Conservation (phyloP, 1,139 yeast species). For the Kazachstania sp. region DNA sequence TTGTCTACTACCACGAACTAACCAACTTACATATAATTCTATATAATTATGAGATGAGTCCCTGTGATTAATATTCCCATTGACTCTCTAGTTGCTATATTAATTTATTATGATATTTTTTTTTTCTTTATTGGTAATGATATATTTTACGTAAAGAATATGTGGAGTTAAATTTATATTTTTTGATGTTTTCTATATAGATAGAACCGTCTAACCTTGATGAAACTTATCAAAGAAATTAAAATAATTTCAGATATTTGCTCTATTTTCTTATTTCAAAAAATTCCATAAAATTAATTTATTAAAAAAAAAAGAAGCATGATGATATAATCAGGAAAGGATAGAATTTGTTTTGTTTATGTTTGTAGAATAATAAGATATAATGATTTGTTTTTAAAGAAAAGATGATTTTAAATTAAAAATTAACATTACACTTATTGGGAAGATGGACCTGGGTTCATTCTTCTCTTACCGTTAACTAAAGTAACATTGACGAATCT, state of each 20-base stretch:
- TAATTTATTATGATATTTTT: no score
- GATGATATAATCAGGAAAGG: not conserved
- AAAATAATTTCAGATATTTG: not conserved
- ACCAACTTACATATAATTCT: no score
- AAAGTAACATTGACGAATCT: slow-evolving; percentile 98
- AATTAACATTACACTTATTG: slow-evolving; percentile 4
- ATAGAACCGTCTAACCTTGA: no score
- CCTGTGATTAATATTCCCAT: not conserved
- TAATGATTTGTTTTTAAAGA: not conserved
- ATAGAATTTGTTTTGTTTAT: not conserved
- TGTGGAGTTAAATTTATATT: slow-evolving; percentile 2
- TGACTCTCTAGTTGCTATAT: not conserved
- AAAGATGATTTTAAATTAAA: not conserved
- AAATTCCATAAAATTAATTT: not conserved
- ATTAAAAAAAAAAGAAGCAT: not conserved
- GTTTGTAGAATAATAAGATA: not conserved
- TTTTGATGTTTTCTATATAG: not conserved
- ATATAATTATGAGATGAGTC: not conserved
- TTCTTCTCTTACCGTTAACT: slow-evolving; percentile 98
- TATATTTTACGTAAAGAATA: slow-evolving; percentile 5
- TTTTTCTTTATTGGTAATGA: slow-evolving; percentile 2
- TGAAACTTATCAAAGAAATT: no score
- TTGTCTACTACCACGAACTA: no score
- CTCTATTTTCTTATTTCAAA: not conserved
- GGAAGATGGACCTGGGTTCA: slow-evolving; percentile 74